Evolutionary conservation across 768 basidiomycete genomes (phyloP).

Genomic region (Hortiboletus campestris): DNA sequence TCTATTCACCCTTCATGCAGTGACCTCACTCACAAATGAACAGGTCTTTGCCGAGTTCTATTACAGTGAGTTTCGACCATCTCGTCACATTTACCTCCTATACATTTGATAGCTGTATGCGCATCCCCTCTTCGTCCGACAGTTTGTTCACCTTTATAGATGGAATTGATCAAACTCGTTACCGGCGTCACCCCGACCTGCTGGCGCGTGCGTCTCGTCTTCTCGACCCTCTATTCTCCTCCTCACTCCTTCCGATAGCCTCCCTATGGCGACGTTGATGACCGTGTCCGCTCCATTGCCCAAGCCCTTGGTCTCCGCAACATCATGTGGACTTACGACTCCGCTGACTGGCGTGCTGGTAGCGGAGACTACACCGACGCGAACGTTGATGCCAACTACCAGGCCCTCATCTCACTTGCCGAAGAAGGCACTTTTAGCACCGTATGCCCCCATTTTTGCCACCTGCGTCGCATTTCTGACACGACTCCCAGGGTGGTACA

Average conservation of each 20-base stretch:
- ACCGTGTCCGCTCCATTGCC: slow-evolving; percentile 72
- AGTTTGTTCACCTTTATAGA: slow-evolving; percentile 24
- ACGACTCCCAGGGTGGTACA: slow-evolving; percentile 38
- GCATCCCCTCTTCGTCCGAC: too few species aligned
- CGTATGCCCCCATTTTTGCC: slow-evolving; percentile 23
- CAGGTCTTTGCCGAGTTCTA: slow-evolving; percentile 80
- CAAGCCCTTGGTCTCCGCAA: slow-evolving; percentile 65
- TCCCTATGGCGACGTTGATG: slow-evolving; percentile 68
- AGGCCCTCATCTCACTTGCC: slow-evolving; percentile 48
- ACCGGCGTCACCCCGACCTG: slow-evolving; percentile 57
- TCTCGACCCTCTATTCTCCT: background rate
- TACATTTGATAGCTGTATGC: slow-evolving; percentile 24
- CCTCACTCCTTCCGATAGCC: slow-evolving; percentile 36
- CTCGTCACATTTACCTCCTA: background rate
- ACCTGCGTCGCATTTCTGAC: background rate
- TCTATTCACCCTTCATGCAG: slow-evolving; percentile 27
- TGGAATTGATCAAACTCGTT: slow-evolving; percentile 54
- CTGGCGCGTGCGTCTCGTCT: slow-evolving; percentile 46
- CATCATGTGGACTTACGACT: slow-evolving; percentile 70
- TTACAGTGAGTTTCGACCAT: slow-evolving; percentile 47
- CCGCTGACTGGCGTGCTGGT: slow-evolving; percentile 71
- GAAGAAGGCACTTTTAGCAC: slow-evolving; percentile 40
- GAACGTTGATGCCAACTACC: slow-evolving; percentile 52
- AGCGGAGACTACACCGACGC: slow-evolving; percentile 42
- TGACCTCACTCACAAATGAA: slow-evolving; percentile 59